Evolutionary conservation across 805 yeast species (phyloP).

Genomic region (Candida sonorensis): DNA sequence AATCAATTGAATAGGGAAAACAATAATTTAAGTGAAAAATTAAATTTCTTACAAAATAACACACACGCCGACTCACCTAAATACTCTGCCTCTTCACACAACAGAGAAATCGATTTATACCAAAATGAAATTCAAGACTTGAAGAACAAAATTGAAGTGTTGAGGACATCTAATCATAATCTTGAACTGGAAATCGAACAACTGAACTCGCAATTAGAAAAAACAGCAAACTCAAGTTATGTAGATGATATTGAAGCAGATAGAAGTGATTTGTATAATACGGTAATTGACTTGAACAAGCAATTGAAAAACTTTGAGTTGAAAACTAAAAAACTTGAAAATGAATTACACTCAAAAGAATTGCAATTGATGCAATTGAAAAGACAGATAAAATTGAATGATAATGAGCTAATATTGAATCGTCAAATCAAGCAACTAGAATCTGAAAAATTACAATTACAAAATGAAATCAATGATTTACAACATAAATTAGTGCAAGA

Average conservation of each 20-base stretch:
- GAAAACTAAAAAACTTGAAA: slow-evolving; percentile 14
- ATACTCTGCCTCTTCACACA: no score
- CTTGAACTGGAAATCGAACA: neutral
- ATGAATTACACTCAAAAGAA: slow-evolving; percentile 5
- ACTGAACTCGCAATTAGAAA: slow-evolving; percentile 4
- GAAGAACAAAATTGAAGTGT: no score
- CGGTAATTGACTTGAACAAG: slow-evolving; percentile 9
- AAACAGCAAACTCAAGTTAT: slow-evolving; percentile 16
- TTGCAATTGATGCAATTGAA: neutral
- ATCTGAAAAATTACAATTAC: neutral
- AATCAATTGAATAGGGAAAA: no score
- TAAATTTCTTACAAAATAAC: no score
- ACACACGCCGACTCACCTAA: no score
- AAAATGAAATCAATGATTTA: no score
- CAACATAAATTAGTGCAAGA: no score
- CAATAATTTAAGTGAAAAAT: no score
- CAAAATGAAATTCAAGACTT: no score
- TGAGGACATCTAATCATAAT: no score
- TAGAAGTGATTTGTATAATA: slow-evolving; percentile 14
- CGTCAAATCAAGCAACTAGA: neutral
- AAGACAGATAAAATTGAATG: slow-evolving; percentile 2
- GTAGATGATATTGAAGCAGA: slow-evolving; percentile 25
- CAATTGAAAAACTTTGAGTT: slow-evolving; percentile 8
- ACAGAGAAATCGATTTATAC: no score
- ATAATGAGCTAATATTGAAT: neutral